Percentiles rank a stretch among this genome's conserved stretches.
Evolutionary conservation across 2,329 filamentous ascomycete species (phyloP).

Genomic region (Fragosphaeria purpurea): DNA sequence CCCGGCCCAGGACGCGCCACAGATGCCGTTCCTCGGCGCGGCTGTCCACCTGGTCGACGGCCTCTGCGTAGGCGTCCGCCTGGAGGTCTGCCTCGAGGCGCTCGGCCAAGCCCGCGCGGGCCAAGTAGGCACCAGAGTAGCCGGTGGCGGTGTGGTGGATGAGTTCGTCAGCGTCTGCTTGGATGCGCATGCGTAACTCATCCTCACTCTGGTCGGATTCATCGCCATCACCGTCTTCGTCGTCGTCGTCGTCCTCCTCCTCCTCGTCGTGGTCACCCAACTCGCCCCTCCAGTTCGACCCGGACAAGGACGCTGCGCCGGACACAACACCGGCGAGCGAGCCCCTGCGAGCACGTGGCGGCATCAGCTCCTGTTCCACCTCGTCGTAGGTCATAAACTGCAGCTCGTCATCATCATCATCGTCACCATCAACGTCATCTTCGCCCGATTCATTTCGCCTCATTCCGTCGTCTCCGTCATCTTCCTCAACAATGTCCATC

Average conservation of each 20-base stretch:
- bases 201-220: background rate
- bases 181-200: background rate
- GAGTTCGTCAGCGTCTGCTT: slow-evolving; percentile 31
- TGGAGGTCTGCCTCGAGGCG: slow-evolving; percentile 30
- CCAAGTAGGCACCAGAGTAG: slow-evolving; percentile 24
- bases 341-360: background rate
- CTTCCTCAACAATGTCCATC: no score
- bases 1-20: slow-evolving; percentile 34
- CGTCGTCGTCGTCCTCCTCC: background rate
- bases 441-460: slow-evolving; percentile 12
- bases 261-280: background rate
- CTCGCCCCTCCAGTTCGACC: no score
- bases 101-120: slow-evolving; percentile 19
- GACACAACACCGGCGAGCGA: no score
- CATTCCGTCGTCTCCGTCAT: slow-evolving; percentile 13
- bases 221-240: slow-evolving; percentile 10
- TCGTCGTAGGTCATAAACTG: slow-evolving; percentile 7
- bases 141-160: slow-evolving; percentile 30
- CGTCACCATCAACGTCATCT: background rate
- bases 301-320: no score
- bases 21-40: slow-evolving; percentile 32
- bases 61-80: slow-evolving; percentile 35
- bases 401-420: background rate
- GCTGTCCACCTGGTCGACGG: slow-evolving; percentile 29
- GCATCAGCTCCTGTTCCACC: slow-evolving; percentile 4